These are phyloP conservation scores for Rhodotorula graminis DNA, from an alignment of 768 basidiomycete genomes.

Conservation along the genomic window DNA sequence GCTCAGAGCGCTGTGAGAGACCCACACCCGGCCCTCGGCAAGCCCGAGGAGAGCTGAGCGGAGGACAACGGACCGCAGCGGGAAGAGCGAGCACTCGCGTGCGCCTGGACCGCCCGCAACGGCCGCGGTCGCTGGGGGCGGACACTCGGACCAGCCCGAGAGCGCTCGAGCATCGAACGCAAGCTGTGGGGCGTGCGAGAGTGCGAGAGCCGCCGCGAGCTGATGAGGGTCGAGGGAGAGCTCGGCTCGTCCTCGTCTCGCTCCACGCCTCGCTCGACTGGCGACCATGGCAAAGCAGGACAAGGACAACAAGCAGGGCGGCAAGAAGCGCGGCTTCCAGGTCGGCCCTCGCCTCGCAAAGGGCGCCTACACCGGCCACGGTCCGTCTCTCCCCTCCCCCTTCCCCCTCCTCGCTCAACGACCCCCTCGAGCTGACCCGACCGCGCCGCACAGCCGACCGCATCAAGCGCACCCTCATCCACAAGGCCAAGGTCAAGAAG, in stretches of 20 bases:
- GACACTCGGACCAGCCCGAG: too few species aligned
- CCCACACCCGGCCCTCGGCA: too few species aligned
- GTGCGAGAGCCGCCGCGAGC: not conserved
- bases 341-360: constrained; percentile 33
- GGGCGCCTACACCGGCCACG: constrained; percentile 34
- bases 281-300: not conserved
- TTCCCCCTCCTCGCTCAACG: not conserved
- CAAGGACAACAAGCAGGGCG: not conserved
- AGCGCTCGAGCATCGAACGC: too few species aligned
- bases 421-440: not conserved
- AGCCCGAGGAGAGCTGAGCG: too few species aligned
- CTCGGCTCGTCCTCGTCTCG: not conserved
- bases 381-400: constrained; percentile 3
- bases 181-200: too few species aligned
- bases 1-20: too few species aligned
- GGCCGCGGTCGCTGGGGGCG: too few species aligned
- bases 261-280: not conserved
- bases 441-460: constrained; percentile 13
- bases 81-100: too few species aligned
- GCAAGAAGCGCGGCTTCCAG: constrained; percentile 28
- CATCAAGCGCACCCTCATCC: constrained; percentile 39
- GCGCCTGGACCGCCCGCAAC: too few species aligned
- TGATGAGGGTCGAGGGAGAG: not conserved
- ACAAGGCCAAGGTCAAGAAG: constrained; percentile 39
- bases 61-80: too few species aligned